Evolutionary conservation across 2,329 filamentous ascomycete genomes (phyloP), one percentile per base, ranked within the genome.

Genomic region (Metarhizium rileyi): DNA sequence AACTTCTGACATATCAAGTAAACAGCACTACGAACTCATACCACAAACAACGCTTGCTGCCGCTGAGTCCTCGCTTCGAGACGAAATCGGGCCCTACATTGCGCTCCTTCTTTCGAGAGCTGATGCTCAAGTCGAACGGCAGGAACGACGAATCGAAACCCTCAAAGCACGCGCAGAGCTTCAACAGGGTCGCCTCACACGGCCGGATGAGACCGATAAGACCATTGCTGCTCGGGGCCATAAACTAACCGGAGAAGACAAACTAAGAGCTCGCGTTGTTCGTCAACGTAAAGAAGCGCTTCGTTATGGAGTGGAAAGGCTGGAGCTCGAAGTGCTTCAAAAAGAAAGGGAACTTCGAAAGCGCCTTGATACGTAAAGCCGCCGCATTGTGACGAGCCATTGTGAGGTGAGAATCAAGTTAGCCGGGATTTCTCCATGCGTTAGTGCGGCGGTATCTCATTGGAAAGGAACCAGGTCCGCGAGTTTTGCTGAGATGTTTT

Each of bases 81-180:
- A 88, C 60, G 90, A 95, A 64, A 93, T 95, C 57, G 84, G 85
- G n/a, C 90, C 90, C 8, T 90, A 89, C 65, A 86, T 95, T 55
- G 74, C 83, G 27, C 79, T 82, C 51, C 80, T 96, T 2, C 81
- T 96, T 47, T 78, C 83, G 54, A 84, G 90, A 56, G 88, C 90
- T n/a, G 83, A 89, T 56, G 82, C 84, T 54, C 85, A 95, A 61
- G 78, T 94, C 36, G 87, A 90, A 58, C 87, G 88, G 51, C 81
- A 91, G 40, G 86, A 86, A 47, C 81, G 90, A 6, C 85, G 88
- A 56, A 87, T 95, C 65, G 84, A 94, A 62, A 84, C 84, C 1
- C 75, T 95, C 33, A 88, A 90, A 57, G 88, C 90, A 2, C 85
- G 88, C 58, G 81, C 83, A 42, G 88, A 95, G 54, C 72, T 95